Percentiles rank a stretch among this genome's conserved stretches.
Evolutionary conservation across 768 basidiomycete genomes (phyloP).

Genomic region (Kwoniella dejecticola): DNA sequence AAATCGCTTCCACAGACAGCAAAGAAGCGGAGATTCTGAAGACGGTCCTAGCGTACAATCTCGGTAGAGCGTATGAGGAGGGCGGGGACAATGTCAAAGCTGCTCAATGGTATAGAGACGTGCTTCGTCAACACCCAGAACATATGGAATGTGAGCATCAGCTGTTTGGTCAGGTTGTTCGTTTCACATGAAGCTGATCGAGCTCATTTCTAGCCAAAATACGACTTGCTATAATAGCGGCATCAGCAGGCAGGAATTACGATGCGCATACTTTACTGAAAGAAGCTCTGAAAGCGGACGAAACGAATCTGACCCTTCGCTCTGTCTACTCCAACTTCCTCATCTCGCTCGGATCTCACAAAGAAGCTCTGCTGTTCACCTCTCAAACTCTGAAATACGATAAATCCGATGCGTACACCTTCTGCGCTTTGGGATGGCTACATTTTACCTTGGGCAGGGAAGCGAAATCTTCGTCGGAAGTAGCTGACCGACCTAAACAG

Average conservation of each 20-base stretch:
- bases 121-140: constrained; percentile 87
- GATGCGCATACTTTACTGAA: constrained; percentile 88
- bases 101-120: constrained; percentile 80
- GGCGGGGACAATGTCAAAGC: constrained; percentile 72
- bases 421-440: constrained; percentile 86
- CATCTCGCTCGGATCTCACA: constrained; percentile 65
- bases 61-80: constrained; percentile 88
- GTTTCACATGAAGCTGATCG: too few relatives aligned
- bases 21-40: constrained; percentile 60
- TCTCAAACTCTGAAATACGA: constrained; percentile 81
- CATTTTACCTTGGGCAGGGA: constrained; percentile 84
- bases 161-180: too few relatives aligned
- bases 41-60: constrained; percentile 84
- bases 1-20: constrained; percentile 34
- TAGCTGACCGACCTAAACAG: constrained; percentile 71
- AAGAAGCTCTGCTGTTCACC: constrained; percentile 80
- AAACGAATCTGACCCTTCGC: constrained; percentile 78
- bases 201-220: too few relatives aligned
- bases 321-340: constrained; percentile 94
- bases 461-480: constrained; percentile 62
- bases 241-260: constrained; percentile 68
- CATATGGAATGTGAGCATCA: constrained; percentile 83
- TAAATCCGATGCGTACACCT: constrained; percentile 83
- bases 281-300: constrained; percentile 78
- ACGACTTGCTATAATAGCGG: constrained; percentile 79